Base-by-base conservation (phyloP, 352 stramenopile genomes). In the Phytopythium cucurbitacearum region DNA sequence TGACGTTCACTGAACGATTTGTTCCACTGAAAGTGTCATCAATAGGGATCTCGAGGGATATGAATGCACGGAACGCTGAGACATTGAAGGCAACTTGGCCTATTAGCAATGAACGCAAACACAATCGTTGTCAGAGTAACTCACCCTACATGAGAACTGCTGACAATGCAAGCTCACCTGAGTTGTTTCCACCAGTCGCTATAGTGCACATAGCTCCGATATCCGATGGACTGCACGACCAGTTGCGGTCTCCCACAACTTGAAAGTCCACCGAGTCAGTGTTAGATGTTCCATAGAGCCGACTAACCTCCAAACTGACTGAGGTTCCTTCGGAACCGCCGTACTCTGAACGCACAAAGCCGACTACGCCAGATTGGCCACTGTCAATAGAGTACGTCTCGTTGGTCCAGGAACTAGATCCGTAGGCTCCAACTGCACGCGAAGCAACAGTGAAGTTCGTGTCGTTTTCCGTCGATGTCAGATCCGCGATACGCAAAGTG, bases 331-430 rank as follows among this genome's bases (percentile, higher is more conserved):
- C 63, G n/a, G 32, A 10, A 36, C 39, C 28, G 28, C 11, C 37
- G 44, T 62, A 70, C 34, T 51, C 36, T 1, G 35, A 15, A 32
- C 60, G 35, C 39, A 39, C 7, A 67, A 67, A 67, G 0, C 49
- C 44, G 62, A 69, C 34, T 15, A 39, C 48, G 15, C 71, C 49
- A 35, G 33, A 0, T 38, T 53, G 37, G 5, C 40, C 58, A 0
- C 51, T 56, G 40, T 85, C 73, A 3, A 61, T 61, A 9, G 45
- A 28, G 21, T 68, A 80, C 1, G 57, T 54, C 0, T 47, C 6
- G 7, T 51, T 66, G 0, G 39, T 47, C 73, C 73, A 85, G 12
- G 36, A 21, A 10, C 71, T 85, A 8, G 40, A 4, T 1, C 69
- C 68, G 9, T 48, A 48, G 16, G 61, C 59, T 4, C 71, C 69